phyloP scores from a whole-genome alignment of 2,329 filamentous ascomycete genomes.

The Talaromyces sp. region DNA sequence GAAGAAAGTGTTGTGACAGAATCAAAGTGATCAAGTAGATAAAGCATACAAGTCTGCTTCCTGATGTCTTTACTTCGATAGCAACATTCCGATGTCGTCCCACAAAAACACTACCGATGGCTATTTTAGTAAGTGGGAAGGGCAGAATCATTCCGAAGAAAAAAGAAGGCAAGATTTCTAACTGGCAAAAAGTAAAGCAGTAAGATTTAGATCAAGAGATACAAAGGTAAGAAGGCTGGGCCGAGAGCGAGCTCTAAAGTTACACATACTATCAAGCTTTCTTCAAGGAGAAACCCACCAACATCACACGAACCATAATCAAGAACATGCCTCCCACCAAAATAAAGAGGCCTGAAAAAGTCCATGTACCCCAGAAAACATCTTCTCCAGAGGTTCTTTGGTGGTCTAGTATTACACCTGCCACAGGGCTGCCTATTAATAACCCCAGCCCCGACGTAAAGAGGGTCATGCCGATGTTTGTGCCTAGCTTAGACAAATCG shows the following conservation, averaged over 20 bases:
- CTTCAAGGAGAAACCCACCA: background rate
- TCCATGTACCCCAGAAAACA: background rate
- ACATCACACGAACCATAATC: background rate
- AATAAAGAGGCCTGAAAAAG: background rate
- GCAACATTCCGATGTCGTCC: too few species aligned
- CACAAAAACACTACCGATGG: too few species aligned
- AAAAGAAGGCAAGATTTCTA: too few species aligned
- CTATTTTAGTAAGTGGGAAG: too few species aligned
- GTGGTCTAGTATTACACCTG: background rate
- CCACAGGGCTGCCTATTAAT: background rate
- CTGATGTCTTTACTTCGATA: background rate
- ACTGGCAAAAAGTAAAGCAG: background rate
- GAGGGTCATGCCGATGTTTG: background rate
- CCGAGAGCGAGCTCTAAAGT: background rate
- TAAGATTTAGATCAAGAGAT: too few species aligned
- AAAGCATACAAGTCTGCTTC: background rate
- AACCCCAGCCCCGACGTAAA: background rate
- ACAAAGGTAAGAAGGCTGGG: background rate
- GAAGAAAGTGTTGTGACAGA: background rate
- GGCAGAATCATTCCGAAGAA: too few species aligned
- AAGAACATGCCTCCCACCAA: background rate
- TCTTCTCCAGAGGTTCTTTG: background rate
- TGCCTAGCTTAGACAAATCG: background rate
- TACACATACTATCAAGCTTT: background rate
- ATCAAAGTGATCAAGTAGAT: background rate